Percentiles rank a stretch among this genome's conserved stretches.
Conservation (phyloP, 1,284 basidiomycete genomes). For the Ustilago nuda region DNA sequence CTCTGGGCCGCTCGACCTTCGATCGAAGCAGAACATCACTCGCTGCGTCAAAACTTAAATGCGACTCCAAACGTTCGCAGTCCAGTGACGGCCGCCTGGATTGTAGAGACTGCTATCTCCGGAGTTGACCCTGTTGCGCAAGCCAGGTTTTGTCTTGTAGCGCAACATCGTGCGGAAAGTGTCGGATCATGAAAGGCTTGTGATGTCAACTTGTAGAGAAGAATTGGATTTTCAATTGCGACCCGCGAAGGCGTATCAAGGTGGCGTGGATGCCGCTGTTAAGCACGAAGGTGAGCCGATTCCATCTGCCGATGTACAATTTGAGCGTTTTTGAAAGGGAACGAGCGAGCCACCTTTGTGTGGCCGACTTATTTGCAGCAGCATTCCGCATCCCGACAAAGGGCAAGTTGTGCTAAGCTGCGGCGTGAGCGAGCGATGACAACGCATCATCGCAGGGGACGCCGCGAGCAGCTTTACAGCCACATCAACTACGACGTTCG, state of each 20-base stretch:
- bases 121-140: no score
- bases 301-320: constrained; percentile 7
- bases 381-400: not conserved
- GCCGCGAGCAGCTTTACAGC: not conserved
- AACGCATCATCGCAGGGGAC: not conserved
- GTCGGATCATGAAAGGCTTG: not conserved
- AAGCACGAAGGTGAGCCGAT: not conserved
- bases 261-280: constrained; percentile 1
- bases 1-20: no score
- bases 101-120: no score
- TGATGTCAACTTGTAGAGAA: not conserved
- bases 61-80: no score
- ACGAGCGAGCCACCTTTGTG: not conserved
- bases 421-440: not conserved
- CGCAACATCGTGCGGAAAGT: not conserved
- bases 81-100: no score
- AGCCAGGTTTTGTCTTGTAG: no score
- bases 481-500: not conserved
- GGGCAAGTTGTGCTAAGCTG: not conserved
- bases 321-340: not conserved
- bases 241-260: not conserved
- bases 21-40: no score
- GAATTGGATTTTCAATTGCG: not conserved
- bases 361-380: not conserved
- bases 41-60: no score